Evolutionary conservation across 345 rosid species (phyloP), one percentile per base, ranked within the genome.

Genomic region (Eucalyptus sp.): DNA sequence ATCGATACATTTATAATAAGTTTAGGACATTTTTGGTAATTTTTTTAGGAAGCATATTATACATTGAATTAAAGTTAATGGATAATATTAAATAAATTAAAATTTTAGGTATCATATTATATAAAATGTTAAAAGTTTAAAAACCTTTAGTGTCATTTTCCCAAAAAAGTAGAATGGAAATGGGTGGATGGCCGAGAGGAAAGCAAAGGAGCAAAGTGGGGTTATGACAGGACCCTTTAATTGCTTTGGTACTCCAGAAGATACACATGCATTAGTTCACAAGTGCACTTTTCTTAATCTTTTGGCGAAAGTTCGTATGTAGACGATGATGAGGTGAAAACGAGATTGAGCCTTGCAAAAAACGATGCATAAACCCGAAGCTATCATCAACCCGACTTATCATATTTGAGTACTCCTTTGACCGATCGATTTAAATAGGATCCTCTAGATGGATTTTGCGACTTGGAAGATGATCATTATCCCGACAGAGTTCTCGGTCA

Each of bases 401-500:
- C 83, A 0, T 71, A 18, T 20, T 6, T 18, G 25, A 37, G 25
- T 71, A 37, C 25, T 37, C 7, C 13, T 71, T 33, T 25, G 48
- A 44, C 8, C 3, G 48, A 44, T 44, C 48, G 2, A 44, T 44
- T 44, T 44, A 44, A 44, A 44, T 7, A 44, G 8, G 48, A 44
- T 8, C 8, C 10, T 44, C 48, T 44, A 8, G 48, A 44, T 44
- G 2, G 48, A 8, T 44, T 44, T 44, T 2, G 10, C 41, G 48
- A 44, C 48, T 44, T 44, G 48, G 8, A 17, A 9, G 29, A 33
- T 13, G 71, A 64, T n/a, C 10, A 3, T 29, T 29, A 68, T 33
- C 2, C 11, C 6, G 2, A 33, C 2, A 20, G 7, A 41, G 3
- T 7, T 76, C 2, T 1, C 18, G 24, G 27, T 4, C 5, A 76